phyloP scores from a whole-genome alignment of 1,284 basidiomycete species.

The Porogramme epimiltina region DNA sequence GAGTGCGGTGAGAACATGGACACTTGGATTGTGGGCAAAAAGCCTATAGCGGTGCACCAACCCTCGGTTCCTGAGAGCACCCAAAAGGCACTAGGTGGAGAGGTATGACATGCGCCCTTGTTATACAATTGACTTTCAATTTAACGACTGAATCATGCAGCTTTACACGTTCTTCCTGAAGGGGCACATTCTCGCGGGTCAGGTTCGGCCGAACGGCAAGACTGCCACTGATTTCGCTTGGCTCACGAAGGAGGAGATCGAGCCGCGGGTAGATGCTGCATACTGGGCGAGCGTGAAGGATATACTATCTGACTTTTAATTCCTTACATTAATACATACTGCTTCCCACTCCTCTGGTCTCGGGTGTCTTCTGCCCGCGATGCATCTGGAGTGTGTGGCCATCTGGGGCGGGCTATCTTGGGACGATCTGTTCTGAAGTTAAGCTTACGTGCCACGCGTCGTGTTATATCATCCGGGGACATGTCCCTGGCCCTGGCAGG shows the following conservation, averaged over 20 bases:
- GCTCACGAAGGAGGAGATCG: constrained; percentile 88
- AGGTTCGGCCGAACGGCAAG: constrained; percentile 56
- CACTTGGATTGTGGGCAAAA: constrained; percentile 78
- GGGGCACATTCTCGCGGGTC: constrained; percentile 81
- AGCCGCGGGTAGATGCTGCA: constrained; percentile 56
- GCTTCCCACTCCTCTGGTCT: not conserved
- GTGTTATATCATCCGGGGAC: no score
- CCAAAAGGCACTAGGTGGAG: constrained; percentile 19
- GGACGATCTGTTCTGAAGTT: no score
- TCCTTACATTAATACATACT: constrained; percentile 13
- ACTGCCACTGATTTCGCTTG: constrained; percentile 79
- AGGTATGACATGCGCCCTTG: constrained; percentile 12
- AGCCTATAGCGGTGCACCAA: constrained; percentile 72
- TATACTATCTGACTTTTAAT: constrained; percentile 75
- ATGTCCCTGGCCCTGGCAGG: no score
- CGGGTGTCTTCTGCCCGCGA: no score
- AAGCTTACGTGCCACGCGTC: no score
- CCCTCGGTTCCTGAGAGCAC: constrained; percentile 34
- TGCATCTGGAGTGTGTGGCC: no score
- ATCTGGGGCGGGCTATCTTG: no score
- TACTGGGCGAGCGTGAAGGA: constrained; percentile 83
- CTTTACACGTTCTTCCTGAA: constrained; percentile 74
- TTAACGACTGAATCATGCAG: constrained; percentile 17
- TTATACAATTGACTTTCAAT: not conserved
- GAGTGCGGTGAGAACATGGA: constrained; percentile 80